Percentiles rank a stretch among this genome's conserved stretches.
phyloP scores from a whole-genome alignment of 2,329 filamentous ascomycete species.

The Aspergillus quadrilineatus region DNA sequence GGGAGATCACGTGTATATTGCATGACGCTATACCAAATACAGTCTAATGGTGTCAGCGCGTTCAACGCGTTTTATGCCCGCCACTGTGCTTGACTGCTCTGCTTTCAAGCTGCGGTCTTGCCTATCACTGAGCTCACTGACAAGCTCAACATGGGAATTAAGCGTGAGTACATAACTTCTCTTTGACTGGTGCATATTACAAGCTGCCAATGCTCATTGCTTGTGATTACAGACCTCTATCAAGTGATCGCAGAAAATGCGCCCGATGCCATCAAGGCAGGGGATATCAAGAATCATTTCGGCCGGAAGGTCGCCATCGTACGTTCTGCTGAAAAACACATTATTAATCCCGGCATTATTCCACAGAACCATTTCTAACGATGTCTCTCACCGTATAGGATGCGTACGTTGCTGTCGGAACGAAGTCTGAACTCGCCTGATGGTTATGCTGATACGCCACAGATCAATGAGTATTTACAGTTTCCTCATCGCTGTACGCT shows the following conservation, averaged over 20 bases:
- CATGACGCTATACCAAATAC: conserved; percentile 16
- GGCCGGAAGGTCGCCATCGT: conserved; percentile 97
- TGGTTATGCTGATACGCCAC: conserved; percentile 23
- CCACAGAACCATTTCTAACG: conserved; percentile 1
- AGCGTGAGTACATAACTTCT: conserved; percentile 40
- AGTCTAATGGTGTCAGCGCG: conserved; percentile 25
- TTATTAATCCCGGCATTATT: conserved; percentile 15
- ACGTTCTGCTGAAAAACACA: conserved; percentile 18
- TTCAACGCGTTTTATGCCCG: conserved; percentile 17
- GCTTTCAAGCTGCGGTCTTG: neutral
- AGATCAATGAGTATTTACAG: conserved; percentile 99
- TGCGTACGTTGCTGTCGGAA: conserved; percentile 47
- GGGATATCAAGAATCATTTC: conserved; percentile 98
- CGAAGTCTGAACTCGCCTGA: neutral
- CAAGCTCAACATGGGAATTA: conserved; percentile 49
- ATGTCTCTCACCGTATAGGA: conserved; percentile 45
- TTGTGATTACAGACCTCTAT: conserved; percentile 59
- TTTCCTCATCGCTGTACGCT: conserved; percentile 95
- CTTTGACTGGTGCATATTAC: neutral
- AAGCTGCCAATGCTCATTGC: neutral
- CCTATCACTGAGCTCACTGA: neutral
- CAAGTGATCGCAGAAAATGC: conserved; percentile 86
- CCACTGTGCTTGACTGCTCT: conserved; percentile 1
- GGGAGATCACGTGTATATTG: conserved; percentile 22
- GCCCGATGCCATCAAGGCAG: conserved; percentile 91